Evolutionary conservation across 176 grass and related monocot genomes (phyloP), one percentile per base, ranked within the genome.

Genomic region (Chloris gayana): DNA sequence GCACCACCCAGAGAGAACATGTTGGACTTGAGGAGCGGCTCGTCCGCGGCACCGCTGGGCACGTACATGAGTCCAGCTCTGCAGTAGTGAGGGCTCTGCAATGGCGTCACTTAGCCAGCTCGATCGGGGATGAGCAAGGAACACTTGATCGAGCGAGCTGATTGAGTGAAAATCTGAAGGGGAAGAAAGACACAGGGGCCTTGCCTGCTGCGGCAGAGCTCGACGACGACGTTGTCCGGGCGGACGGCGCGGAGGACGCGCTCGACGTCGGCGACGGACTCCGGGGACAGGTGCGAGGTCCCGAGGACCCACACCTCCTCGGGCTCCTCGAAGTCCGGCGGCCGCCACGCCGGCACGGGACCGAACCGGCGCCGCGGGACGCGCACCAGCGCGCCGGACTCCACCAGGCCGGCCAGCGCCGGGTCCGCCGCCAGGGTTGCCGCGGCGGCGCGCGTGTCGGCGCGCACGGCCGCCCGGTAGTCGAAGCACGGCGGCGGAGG

Each of bases 61-160:
- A 80, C 75, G 81, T 98, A 98, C 96, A 98, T 98, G 30, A 98
- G 91, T 78, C 96, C 96, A 78, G 90, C 96, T 89, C 92, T 98
- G 95, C 80, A 92, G 80, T 83, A 70, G 6, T 4, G 45, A 77
- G 15, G 73, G 80, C 68, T 87, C 89, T 94, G 92, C 74, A 95
- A 93, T 19, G 49, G 80, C 79, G 46, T 44, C 45, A 75, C 9
- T 91, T 82, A 98, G 84, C 37, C 72, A 65, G 49, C 18, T 53
- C 12, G 45, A 13, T 47, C 50, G 50, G 51, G 51, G 21, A 42
- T 42, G 21, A 75, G 30, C 22, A 74, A 32, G 44, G 75, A 26
- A 14, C 54, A 25, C 33, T 62, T 35, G 39, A 70, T 14, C 17
- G 74, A 33, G 30, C 45, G 22, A 50, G 61, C 1, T 22, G 5